Conservation (phyloP, 371 early-diverging fungal species). For the Apophysomyces ossiformis region DNA sequence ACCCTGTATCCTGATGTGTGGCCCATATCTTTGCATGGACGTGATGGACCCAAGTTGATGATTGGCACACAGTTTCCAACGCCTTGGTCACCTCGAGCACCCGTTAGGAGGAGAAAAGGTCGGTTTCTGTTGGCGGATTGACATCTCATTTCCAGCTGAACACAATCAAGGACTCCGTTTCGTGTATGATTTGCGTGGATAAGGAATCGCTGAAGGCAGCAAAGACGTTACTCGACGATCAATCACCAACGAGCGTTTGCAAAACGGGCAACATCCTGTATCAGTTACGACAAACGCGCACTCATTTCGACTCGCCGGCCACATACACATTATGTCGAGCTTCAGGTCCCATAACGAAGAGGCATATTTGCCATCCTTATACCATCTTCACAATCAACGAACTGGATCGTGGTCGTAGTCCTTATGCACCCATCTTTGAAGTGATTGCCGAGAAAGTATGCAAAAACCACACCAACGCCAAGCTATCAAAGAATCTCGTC, state of each 20-base stretch:
- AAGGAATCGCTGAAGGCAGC: constrained; percentile 11
- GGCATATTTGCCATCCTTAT: constrained; percentile 24
- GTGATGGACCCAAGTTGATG: no score
- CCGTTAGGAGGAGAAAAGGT: constrained; percentile 8
- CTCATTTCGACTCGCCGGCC: constrained; percentile 14
- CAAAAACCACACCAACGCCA: constrained; percentile 9
- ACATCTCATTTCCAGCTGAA: constrained; percentile 10
- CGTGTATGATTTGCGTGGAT: constrained; percentile 16
- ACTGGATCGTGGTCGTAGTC: constrained; percentile 17
- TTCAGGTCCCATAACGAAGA: constrained; percentile 26
- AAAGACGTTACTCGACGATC: background rate
- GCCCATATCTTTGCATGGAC: no score
- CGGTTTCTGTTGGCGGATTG: constrained; percentile 13
- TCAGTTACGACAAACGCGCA: no score
- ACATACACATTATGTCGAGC: constrained; percentile 25
- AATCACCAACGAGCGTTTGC: background rate
- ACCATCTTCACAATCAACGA: constrained; percentile 23
- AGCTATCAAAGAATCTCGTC: constrained; percentile 8
- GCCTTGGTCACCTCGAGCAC: constrained; percentile 25
- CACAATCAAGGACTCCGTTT: constrained; percentile 9
- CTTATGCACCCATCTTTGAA: constrained; percentile 19
- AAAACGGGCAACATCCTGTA: background rate
- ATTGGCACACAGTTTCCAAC: no score
- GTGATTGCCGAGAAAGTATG: constrained; percentile 2
- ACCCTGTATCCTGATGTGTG: no score